Evolutionary conservation across 805 yeast species (phyloP), one percentile per base, ranked within the genome.

Genomic region (Schwanniomyces occidentalis): DNA sequence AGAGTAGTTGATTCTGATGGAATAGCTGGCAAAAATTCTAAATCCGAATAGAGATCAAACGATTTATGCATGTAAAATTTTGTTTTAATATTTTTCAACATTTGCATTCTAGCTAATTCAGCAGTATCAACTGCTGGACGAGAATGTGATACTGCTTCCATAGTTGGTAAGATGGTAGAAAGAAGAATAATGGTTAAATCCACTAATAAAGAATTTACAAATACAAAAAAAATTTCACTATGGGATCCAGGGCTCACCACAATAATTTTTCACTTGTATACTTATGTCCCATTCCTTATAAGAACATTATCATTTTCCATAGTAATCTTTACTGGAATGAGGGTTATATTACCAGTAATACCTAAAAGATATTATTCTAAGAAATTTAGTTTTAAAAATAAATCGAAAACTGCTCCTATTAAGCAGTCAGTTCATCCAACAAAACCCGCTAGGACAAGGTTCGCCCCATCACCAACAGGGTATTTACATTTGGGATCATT

Each of bases 391-490:
- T 32, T 39, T 16, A 34, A 35, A 20, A 23, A 28, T 10, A 35
- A 31, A 16, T 12, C 26, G 15, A 12, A n/a, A 6, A 19, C n/a
- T 4, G 17, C 13, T 8, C 8, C 20, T 4, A 12, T 16, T 3
- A 22, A 19, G 13, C 12, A 17, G 4, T 51, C 57, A 25, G 45
- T 66, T 7, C 74, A 71, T 28, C 78, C 80, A 1, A 45, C 38
- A 1, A 22, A 40, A 0, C 88, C 93, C 0, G 95, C 80, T 0
- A 61, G 96, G 45, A 86, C 98, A 1, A 65, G 99, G 44, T 93
- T 93, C 61, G 99, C 99, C 0, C 99, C 99, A 0, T 89, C 97
- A 2, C 99, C 99, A 1, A 93, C 99, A 0, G 99, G 99, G 0
- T 77, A 77, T 42, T 68, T 93, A n/a, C 99, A 93, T 56, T 56